phyloP scores from a whole-genome alignment of 371 early-diverging fungal species.

The Circinella umbellata region DNA sequence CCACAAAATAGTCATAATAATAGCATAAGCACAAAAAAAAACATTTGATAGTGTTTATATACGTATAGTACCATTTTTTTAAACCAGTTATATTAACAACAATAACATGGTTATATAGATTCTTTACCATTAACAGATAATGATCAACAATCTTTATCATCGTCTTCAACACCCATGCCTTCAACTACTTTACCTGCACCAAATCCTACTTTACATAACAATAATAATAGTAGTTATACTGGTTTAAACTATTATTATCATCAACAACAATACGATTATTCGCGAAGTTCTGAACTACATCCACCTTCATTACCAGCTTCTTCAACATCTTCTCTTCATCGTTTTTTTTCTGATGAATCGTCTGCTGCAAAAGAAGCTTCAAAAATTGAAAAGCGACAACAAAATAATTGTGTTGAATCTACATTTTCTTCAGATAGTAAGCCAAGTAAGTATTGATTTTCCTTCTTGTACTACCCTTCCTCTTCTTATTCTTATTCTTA shows the following conservation, averaged over 20 bases:
- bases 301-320: background rate
- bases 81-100: background rate
- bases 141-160: background rate
- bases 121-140: background rate
- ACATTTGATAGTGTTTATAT: background rate
- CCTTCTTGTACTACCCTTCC: too few species aligned
- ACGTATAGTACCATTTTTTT: too few species aligned
- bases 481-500: too few species aligned
- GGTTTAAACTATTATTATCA: conserved; percentile 7
- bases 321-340: background rate
- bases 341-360: background rate
- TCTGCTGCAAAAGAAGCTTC: background rate
- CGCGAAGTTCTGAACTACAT: background rate
- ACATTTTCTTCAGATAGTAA: background rate
- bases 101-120: conserved; percentile 3
- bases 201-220: background rate
- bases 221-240: background rate
- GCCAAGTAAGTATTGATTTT: too few species aligned
- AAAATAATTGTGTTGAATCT: background rate
- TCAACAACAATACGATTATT: conserved; percentile 6
- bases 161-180: background rate
- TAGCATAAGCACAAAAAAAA: background rate
- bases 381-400: background rate
- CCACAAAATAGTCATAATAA: too few species aligned
- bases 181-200: conserved; percentile 1